Evolutionary conservation across 2,329 filamentous ascomycete genomes (phyloP), one percentile per base, ranked within the genome.

Genomic region (Blastomyces parvus): DNA sequence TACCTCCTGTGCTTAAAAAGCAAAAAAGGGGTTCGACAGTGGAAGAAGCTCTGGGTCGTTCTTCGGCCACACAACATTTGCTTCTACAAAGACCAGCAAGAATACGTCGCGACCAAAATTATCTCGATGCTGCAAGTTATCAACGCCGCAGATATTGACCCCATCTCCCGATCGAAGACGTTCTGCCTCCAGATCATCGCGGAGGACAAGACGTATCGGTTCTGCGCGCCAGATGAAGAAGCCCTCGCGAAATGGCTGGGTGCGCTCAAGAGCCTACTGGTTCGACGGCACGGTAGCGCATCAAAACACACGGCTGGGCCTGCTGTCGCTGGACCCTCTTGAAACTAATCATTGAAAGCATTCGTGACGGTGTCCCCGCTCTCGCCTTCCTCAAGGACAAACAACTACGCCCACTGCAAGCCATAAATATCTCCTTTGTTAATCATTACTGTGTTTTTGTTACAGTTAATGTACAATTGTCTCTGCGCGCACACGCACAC

Each of bases 31-130:
- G 85, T 99, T 62, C 86, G 89, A 57, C 89, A 96, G 71, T 99
- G 94, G 94, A 97, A 96, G 80, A 88, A 91, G 69, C 83, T 91
- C 64, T 97, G 94, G 94, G 89, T 88, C 14, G 94, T 97, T 0
- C 82, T 99, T 60, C 89, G 94, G 40, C 88, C 90, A 0, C 87
- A 88, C 60, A 91, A 89, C 66, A 80, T 99, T 40, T 89, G 91
- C 19, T 83, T 97, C 33, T 99, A 99, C 81, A 97, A 97, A 76
- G 88, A 95, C 72, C 90, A 95, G 63, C 80, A 84, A 67, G 94
- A 99, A 77, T 97, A 97, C 74, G 88, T 89, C 14, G 90, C 92
- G 0, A 82, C 89, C 66, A 87, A 91, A 69, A 89, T 99, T 69
- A 80, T 97, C 42, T 86, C 89, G 3, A 85, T 97, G 69, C 81